These are phyloP conservation scores for Oehlia diaphana DNA, from an alignment of 192 early-diverging fungal genomes.

Conservation along the genomic window DNA sequence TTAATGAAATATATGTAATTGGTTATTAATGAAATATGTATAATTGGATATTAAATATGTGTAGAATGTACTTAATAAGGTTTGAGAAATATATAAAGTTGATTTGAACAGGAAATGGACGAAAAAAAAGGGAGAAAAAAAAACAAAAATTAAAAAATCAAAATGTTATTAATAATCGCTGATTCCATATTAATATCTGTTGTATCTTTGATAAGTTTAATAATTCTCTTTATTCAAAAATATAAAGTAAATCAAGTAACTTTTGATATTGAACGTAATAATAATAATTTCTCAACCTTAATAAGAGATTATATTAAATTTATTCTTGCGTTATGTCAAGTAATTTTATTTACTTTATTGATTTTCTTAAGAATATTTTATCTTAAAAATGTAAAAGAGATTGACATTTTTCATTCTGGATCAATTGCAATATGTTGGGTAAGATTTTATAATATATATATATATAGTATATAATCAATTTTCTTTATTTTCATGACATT, in stretches of 20 bases:
- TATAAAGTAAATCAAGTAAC: neutral
- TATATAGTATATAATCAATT: neutral
- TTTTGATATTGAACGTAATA: neutral
- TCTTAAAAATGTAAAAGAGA: neutral
- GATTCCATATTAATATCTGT: neutral
- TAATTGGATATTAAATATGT: no score
- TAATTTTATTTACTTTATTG: neutral
- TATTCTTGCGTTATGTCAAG: neutral
- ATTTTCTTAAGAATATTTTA: neutral
- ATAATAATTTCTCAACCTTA: neutral
- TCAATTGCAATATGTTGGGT: conserved; percentile 16
- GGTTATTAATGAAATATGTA: no score
- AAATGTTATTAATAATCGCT: neutral
- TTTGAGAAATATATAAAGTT: no score
- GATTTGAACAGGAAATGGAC: no score
- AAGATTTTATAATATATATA: neutral
- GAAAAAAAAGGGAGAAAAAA: neutral
- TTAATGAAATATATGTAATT: no score
- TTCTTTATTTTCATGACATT: neutral
- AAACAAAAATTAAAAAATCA: neutral
- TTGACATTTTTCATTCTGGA: neutral
- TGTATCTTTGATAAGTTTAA: no score
- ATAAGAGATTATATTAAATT: neutral
- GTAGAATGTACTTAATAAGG: no score
- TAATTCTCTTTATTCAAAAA: no score